Conservation (phyloP, 441 rosid species). For the Daphne laureola region DNA sequence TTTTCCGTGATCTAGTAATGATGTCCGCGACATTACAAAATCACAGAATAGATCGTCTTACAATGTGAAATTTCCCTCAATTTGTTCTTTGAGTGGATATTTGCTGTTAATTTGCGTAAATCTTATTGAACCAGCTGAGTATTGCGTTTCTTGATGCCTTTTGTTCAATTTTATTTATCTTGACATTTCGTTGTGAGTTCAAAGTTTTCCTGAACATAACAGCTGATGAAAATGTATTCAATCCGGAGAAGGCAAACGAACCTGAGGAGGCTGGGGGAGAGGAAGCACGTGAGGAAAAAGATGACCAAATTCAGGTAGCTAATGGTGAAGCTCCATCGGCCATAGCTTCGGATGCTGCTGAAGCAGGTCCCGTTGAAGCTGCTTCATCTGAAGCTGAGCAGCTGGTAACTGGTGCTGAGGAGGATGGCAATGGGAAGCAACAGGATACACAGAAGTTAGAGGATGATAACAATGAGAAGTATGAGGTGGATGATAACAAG, state of each 20-base stretch:
- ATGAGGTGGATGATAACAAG: constrained; percentile 7
- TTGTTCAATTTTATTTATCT: not conserved
- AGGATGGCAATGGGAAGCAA: constrained; percentile 20
- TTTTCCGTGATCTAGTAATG: not conserved
- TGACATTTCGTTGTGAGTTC: constrained; percentile 3
- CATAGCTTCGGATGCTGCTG: constrained; percentile 16
- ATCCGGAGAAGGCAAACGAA: constrained; percentile 22
- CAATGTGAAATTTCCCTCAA: not conserved
- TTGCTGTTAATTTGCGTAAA: not conserved
- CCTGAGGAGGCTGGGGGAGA: constrained; percentile 16
- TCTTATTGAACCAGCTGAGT: not conserved
- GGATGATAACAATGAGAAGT: not conserved
- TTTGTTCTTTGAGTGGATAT: not conserved
- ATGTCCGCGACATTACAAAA: no score
- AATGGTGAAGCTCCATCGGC: constrained; percentile 15
- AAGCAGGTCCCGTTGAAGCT: constrained; percentile 14
- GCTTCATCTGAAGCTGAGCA: constrained; percentile 15
- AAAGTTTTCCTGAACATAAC: constrained; percentile 6
- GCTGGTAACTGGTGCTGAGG: constrained; percentile 16
- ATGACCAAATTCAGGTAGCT: constrained; percentile 12
- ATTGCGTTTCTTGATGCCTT: constrained; percentile 3
- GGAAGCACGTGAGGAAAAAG: constrained; percentile 13
- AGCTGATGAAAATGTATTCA: constrained; percentile 41
- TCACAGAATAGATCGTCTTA: not conserved
- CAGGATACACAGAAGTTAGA: constrained; percentile 24